Evolutionary conservation across 495 filamentous ascomycete genomes (phyloP).

Genomic region (Oidiodendron maius): DNA sequence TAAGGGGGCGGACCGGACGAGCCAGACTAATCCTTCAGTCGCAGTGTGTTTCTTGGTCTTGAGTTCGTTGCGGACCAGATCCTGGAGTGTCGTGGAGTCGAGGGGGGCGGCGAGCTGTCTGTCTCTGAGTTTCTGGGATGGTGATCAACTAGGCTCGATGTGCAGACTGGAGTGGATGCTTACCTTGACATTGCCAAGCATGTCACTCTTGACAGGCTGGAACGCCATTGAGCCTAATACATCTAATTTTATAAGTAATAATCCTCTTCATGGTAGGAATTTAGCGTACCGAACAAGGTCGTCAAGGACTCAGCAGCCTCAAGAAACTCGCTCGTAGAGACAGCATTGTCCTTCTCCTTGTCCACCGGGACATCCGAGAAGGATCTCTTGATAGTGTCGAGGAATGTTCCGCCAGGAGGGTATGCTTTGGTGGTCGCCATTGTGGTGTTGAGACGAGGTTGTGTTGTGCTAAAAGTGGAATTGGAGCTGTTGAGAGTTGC

Average conservation of each 20-base stretch:
- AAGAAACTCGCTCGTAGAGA: conserved; percentile 82
- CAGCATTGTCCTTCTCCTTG: conserved; percentile 63
- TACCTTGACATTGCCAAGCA: conserved; percentile 89
- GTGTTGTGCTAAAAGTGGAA: no score
- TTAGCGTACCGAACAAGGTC: conserved; percentile 69
- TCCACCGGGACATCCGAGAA: conserved; percentile 79
- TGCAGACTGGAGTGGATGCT: conserved; percentile 15
- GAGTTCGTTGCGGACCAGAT: conserved; percentile 77
- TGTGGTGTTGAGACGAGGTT: not conserved
- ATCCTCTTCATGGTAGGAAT: not conserved
- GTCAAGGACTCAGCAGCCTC: conserved; percentile 83
- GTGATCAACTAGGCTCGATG: not conserved
- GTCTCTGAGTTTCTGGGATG: conserved; percentile 77
- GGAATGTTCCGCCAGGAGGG: conserved; percentile 69
- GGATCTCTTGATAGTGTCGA: conserved; percentile 74
- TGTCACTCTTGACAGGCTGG: conserved; percentile 80
- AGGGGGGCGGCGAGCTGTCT: conserved; percentile 70
- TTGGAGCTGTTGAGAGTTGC: conserved; percentile 5
- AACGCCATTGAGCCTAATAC: conserved; percentile 78
- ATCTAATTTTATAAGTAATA: conserved; percentile 43
- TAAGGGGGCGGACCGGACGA: conserved; percentile 61
- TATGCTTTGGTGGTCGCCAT: conserved; percentile 19
- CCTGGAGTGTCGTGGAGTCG: conserved; percentile 75
- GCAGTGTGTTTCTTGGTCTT: conserved; percentile 81
- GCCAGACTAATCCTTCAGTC: conserved; percentile 85